These are phyloP conservation scores for Clarkia xantiana DNA, from an alignment of 345 rosid species.

Conservation along the genomic window DNA sequence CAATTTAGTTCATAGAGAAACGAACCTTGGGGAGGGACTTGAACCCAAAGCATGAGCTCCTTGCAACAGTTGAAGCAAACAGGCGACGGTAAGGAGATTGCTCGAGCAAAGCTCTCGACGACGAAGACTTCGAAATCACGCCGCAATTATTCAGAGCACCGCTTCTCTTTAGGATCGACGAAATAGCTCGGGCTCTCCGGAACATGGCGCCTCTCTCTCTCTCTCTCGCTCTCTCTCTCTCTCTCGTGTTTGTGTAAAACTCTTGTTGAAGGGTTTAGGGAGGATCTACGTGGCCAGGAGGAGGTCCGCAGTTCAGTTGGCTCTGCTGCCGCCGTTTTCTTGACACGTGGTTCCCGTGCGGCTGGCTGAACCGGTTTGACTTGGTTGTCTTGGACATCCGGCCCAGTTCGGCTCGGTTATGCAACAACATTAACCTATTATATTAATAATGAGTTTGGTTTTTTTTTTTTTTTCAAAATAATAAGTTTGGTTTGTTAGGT, in stretches of 20 bases:
- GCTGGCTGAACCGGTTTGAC: too few relatives aligned
- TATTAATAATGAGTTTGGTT: too few relatives aligned
- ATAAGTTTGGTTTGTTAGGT: too few relatives aligned
- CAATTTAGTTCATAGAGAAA: conserved; percentile 3
- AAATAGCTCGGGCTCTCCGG: conserved; percentile 23
- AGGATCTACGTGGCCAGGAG: background rate
- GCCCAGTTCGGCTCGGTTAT: too few relatives aligned
- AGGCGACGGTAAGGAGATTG: conserved; percentile 16
- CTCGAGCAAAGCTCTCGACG: conserved; percentile 11
- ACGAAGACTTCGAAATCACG: conserved; percentile 13
- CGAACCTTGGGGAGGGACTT: conserved; percentile 32
- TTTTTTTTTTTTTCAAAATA: too few relatives aligned
- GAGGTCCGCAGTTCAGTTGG: background rate
- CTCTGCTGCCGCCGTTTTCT: background rate
- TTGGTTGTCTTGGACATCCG: too few relatives aligned
- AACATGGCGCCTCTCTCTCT: conserved; percentile 23
- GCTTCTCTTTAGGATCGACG: conserved; percentile 42
- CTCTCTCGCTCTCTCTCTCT: conserved; percentile 7
- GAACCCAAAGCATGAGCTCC: conserved; percentile 26
- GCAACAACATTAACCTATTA: too few relatives aligned
- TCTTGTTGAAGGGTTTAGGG: conserved; percentile 2
- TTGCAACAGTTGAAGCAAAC: conserved; percentile 20
- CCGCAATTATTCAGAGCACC: conserved; percentile 18
- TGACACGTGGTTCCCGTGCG: too few relatives aligned
- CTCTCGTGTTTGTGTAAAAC: background rate